Evolutionary conservation across 2,329 filamentous ascomycete species (phyloP).

Genomic region (Xylariaceae sp.): DNA sequence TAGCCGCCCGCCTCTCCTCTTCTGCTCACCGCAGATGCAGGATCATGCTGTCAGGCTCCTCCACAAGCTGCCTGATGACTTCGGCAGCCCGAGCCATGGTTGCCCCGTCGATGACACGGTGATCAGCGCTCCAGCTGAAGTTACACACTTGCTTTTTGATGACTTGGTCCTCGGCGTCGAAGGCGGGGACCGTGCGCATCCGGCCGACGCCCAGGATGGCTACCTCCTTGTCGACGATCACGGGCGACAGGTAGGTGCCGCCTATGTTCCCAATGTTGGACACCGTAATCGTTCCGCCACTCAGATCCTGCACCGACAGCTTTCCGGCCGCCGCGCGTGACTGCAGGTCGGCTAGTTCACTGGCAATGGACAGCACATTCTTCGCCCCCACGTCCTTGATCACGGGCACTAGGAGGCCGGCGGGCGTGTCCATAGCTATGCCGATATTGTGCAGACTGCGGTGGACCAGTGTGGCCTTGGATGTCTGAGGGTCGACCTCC

Average conservation of each 20-base stretch:
- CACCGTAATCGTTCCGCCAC: slow-evolving; percentile 86
- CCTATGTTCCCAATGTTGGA: slow-evolving; percentile 96
- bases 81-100: slow-evolving; percentile 90
- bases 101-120: slow-evolving; percentile 88
- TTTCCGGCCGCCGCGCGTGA: slow-evolving; percentile 67
- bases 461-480: slow-evolving; percentile 70
- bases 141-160: slow-evolving; percentile 75
- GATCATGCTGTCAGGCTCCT: slow-evolving; percentile 83
- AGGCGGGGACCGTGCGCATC: slow-evolving; percentile 74
- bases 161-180: slow-evolving; percentile 55
- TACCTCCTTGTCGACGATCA: slow-evolving; percentile 86
- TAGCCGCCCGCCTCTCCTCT: too few species aligned
- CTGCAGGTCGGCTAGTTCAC: slow-evolving; percentile 70
- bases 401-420: slow-evolving; percentile 84
- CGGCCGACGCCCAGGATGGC: slow-evolving; percentile 87
- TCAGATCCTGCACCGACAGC: slow-evolving; percentile 68
- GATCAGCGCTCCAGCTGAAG: slow-evolving; percentile 95
- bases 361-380: slow-evolving; percentile 72
- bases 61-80: slow-evolving; percentile 68
- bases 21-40: slow-evolving; percentile 63
- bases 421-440: slow-evolving; percentile 88
- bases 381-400: slow-evolving; percentile 74
- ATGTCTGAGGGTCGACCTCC: slow-evolving; percentile 49
- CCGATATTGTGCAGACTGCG: slow-evolving; percentile 90
- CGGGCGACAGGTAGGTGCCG: slow-evolving; percentile 83